Conservation (phyloP, 2,329 filamentous ascomycete genomes). For the Fusarium compactum region DNA sequence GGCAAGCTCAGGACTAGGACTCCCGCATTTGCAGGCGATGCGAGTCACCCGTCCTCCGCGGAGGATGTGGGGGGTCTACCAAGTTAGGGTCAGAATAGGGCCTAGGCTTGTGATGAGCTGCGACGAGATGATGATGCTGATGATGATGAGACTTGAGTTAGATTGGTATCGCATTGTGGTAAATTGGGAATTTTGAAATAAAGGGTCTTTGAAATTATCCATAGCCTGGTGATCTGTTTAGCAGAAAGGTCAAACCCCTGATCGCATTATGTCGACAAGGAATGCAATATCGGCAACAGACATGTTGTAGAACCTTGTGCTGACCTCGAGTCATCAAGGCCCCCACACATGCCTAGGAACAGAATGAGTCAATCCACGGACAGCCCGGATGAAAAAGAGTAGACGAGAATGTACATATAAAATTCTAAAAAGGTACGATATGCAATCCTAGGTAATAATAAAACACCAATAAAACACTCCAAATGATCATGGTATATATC, state of each 20-base stretch:
- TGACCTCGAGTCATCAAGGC: constrained; percentile 35
- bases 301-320: not conserved
- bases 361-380: constrained; percentile 7
- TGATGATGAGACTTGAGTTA: not conserved
- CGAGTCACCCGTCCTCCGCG: constrained; percentile 61
- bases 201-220: not conserved
- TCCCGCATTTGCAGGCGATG: constrained; percentile 53
- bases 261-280: constrained; percentile 11
- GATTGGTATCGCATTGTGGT: not conserved
- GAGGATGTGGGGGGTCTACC: constrained; percentile 16
- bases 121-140: constrained; percentile 6
- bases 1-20: constrained; percentile 13
- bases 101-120: not conserved
- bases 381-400: constrained; percentile 1
- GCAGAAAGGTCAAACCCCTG: not conserved
- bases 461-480: constrained; percentile 24
- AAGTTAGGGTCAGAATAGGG: constrained; percentile 12
- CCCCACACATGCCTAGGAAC: constrained; percentile 25
- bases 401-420: constrained; percentile 27
- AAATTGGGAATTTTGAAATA: not conserved
- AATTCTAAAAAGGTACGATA: constrained; percentile 31
- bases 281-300: constrained; percentile 8
- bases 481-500: constrained; percentile 40
- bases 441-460: constrained; percentile 29
- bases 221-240: not conserved